phyloP scores from a whole-genome alignment of 768 basidiomycete species.

The Termitomyces bulborhizus region DNA sequence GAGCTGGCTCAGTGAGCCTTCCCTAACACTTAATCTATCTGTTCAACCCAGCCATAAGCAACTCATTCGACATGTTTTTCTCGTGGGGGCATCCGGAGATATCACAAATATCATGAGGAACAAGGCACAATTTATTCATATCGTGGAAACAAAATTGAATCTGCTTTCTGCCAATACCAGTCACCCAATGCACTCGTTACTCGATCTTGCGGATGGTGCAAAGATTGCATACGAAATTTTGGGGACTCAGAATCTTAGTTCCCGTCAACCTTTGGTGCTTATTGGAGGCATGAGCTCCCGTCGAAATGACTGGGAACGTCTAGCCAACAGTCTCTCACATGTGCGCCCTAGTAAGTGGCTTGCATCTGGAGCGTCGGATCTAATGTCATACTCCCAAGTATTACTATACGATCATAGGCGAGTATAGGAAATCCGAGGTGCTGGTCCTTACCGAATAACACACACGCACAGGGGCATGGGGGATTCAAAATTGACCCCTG shows the following conservation, averaged over 20 bases:
- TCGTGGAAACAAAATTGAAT: not conserved
- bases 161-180: not conserved
- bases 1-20: too few relatives aligned
- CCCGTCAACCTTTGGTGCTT: conserved; percentile 31
- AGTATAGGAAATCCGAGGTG: not conserved
- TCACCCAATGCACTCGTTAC: conserved; percentile 14
- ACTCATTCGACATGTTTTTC: too few relatives aligned
- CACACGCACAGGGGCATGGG: conserved; percentile 34
- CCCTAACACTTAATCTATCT: too few relatives aligned
- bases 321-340: conserved; percentile 25
- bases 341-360: conserved; percentile 31
- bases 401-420: conserved; percentile 35
- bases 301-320: conserved; percentile 33
- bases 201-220: conserved; percentile 34
- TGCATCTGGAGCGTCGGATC: not conserved
- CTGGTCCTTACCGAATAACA: not conserved
- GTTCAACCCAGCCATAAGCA: too few relatives aligned
- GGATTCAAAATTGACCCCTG: conserved; percentile 28
- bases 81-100: too few relatives aligned
- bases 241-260: conserved; percentile 26
- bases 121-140: not conserved
- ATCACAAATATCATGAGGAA: not conserved
- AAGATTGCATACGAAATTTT: conserved; percentile 34
- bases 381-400: conserved; percentile 20
- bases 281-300: conserved; percentile 37